Evolutionary conservation across 768 basidiomycete genomes (phyloP).

Genomic region (Udeniomyces megalosporus): DNA sequence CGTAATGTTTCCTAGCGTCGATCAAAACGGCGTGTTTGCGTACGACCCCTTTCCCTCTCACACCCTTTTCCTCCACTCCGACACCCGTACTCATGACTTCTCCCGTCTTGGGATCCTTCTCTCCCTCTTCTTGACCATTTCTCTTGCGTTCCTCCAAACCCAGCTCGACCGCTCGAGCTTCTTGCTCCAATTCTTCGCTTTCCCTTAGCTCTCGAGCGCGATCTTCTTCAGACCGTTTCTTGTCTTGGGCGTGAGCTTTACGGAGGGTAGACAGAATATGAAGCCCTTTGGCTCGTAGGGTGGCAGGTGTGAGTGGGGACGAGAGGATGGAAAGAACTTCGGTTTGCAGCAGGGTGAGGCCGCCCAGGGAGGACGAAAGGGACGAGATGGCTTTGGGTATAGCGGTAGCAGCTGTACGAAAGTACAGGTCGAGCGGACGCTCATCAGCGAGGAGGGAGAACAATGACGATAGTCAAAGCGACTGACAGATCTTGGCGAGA

Average conservation of each 20-base stretch:
- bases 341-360: constrained; percentile 4
- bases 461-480: background rate
- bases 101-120: background rate
- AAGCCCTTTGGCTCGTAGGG: constrained; percentile 1
- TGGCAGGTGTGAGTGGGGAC: constrained; percentile 7
- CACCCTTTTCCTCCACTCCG: background rate
- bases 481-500: constrained; percentile 3
- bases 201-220: background rate
- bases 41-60: background rate
- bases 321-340: constrained; percentile 13
- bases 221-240: background rate
- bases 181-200: background rate
- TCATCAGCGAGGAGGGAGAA: background rate
- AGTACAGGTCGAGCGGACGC: background rate
- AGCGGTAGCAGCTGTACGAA: background rate
- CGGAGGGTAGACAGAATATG: constrained; percentile 1
- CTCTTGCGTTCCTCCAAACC: background rate
- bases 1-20: constrained; percentile 2
- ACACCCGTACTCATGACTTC: background rate
- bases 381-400: constrained; percentile 12
- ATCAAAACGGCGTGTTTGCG: constrained; percentile 6
- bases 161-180: background rate
- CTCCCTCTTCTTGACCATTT: background rate
- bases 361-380: constrained; percentile 6
- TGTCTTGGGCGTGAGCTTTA: constrained; percentile 1